Evolutionary conservation across 148 eudicot species (phyloP).

Genomic region (Camellia sinensis): DNA sequence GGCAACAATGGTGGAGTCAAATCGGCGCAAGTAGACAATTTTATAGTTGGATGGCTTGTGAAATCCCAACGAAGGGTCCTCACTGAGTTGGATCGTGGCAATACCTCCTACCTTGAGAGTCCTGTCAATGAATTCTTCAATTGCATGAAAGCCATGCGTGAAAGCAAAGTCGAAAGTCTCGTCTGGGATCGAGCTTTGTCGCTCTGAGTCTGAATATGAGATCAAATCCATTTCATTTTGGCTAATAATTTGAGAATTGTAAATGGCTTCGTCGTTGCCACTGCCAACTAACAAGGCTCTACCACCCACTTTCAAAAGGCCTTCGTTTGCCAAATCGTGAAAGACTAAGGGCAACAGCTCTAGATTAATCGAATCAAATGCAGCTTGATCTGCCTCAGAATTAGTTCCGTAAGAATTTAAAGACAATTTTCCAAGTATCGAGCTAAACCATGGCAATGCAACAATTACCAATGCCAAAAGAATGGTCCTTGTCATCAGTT

Average conservation of each 20-base stretch:
- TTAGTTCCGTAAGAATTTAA: not conserved
- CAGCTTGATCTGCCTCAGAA: not conserved
- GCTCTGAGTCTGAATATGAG: conserved; percentile 12
- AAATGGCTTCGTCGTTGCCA: not conserved
- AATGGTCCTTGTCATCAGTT: conserved; percentile 34
- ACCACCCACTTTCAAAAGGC: conserved; percentile 32
- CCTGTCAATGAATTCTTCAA: conserved; percentile 28
- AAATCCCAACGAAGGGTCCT: conserved; percentile 17
- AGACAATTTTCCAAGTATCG: not conserved
- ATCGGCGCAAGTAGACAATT: conserved; percentile 36
- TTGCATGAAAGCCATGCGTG: conserved; percentile 19
- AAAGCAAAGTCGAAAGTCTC: conserved; percentile 40
- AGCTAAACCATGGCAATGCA: conserved; percentile 30
- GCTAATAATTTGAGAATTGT: conserved; percentile 11
- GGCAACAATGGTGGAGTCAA: conserved; percentile 27
- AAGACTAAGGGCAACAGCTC: conserved; percentile 31
- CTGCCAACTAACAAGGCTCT: conserved; percentile 29
- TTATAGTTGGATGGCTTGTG: conserved; percentile 36
- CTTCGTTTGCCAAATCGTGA: conserved; percentile 47
- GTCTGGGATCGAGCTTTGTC: conserved; percentile 26
- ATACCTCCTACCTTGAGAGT: conserved; percentile 46
- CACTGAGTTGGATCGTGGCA: conserved; percentile 27
- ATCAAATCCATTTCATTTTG: conserved; percentile 17
- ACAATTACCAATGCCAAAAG: conserved; percentile 36
- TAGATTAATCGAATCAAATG: conserved; percentile 1